Evolutionary conservation across 352 stramenopile species (phyloP), one percentile per base, ranked within the genome.

Genomic region (Globisporangium apiculatum): DNA sequence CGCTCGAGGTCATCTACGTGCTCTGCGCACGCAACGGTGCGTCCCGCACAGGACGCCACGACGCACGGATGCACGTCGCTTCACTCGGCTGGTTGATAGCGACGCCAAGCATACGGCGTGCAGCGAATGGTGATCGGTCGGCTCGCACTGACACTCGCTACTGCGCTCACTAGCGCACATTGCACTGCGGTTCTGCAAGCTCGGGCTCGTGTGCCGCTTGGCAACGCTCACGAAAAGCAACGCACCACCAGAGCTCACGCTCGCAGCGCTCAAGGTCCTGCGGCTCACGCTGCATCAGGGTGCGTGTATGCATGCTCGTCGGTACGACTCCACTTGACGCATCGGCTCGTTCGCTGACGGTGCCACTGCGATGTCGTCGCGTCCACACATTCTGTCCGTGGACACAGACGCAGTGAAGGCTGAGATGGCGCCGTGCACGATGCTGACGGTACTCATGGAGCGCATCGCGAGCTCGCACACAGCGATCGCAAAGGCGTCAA

Each of bases 251-350:
- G 67, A 77, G 15, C 63, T 84, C 9, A 68, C 73, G 11, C 59
- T 86, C 4, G 54, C 72, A 2, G 70, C 76, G 9, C 73, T 89
- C 17, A 83, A 83, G 31, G 69, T 84, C 43, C 50, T 89, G 31
- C 69, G 72, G 8, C 65, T 83, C 55, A 76, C 71, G 0, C 60
- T 89, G 1, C 67, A 62, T 12, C 60, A 86, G n/a, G 56, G 78
- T 89, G 48, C 24, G 70, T 61, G n/a, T 9, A n/a, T 31, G 24
- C 24, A 31, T 31, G 24, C 8, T n/a, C 36, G 45, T 38, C 10
- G 43, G 10, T 55, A 24, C 6, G 5, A n/a, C 1, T 10, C 4
- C 7, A 5, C 12, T 41, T 31, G 14, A 4, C 24, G 24, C 24
- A 31, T 18, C 4, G 18, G 35, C 48, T 18, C 40, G 24, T 40